phyloP scores from a whole-genome alignment of 106 monocot species.

The Acorus calamus region DNA sequence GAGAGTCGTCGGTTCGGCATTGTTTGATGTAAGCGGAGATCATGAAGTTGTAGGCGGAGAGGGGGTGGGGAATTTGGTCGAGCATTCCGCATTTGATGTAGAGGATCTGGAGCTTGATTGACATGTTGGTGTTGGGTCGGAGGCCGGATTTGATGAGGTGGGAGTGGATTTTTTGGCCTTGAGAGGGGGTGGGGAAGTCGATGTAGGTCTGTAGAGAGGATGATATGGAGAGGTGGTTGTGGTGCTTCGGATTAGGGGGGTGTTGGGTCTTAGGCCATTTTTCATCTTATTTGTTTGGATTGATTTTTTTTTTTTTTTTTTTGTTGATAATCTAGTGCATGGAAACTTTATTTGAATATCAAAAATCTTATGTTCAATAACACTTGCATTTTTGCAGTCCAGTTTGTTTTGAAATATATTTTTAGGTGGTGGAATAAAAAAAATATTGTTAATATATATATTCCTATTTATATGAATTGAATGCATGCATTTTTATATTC shows the following conservation, averaged over 20 bases:
- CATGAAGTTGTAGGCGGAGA: slow-evolving; percentile 67
- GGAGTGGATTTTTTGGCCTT: slow-evolving; percentile 34
- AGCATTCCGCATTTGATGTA: slow-evolving; percentile 62
- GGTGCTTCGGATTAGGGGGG: neutral
- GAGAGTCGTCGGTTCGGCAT: slow-evolving; percentile 19
- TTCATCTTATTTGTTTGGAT: slow-evolving; percentile 7
- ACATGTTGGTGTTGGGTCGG: slow-evolving; percentile 29
- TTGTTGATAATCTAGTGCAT: no score
- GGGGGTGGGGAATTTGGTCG: slow-evolving; percentile 54
- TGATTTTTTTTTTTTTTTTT: no score
- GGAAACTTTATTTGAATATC: no score
- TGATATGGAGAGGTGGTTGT: slow-evolving; percentile 12
- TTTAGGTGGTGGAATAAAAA: no score
- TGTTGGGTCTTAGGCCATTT: slow-evolving; percentile 3
- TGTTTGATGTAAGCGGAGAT: slow-evolving; percentile 57
- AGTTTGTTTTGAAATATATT: no score
- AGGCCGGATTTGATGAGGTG: slow-evolving; percentile 36
- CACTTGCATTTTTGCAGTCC: no score
- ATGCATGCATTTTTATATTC: no score
- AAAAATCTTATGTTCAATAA: no score
- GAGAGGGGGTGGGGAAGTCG: slow-evolving; percentile 33
- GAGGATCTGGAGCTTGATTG: slow-evolving; percentile 67
- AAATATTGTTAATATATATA: no score
- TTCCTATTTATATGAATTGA: no score
- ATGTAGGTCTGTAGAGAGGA: slow-evolving; percentile 50